Percentiles rank a stretch among this genome's conserved stretches.
These are phyloP conservation scores for Lichtheimia hyalospora DNA, from an alignment of 371 early-diverging fungal species.

Conservation along the genomic window DNA sequence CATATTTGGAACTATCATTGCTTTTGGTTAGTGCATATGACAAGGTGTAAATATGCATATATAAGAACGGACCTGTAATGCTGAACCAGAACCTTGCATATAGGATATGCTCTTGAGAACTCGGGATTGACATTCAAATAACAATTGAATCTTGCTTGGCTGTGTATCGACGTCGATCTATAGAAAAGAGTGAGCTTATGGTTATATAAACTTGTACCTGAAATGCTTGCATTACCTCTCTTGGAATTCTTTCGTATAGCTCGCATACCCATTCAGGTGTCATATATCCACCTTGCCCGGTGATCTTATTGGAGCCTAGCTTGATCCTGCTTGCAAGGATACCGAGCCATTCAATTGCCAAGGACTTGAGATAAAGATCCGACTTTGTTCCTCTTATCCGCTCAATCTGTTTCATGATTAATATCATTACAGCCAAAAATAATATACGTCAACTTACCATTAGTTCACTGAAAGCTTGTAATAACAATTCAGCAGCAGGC, in stretches of 20 bases:
- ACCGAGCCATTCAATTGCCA: conserved; percentile 82
- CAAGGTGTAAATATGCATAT: too few species aligned
- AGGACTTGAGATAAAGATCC: conserved; percentile 57
- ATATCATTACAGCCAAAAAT: neutral
- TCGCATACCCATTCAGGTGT: conserved; percentile 41
- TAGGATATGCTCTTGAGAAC: conserved; percentile 14
- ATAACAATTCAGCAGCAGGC: conserved; percentile 76
- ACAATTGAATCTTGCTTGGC: conserved; percentile 11
- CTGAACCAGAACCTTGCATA: neutral
- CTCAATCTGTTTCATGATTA: conserved; percentile 36
- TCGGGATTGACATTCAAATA: conserved; percentile 32
- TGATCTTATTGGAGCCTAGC: conserved; percentile 20
- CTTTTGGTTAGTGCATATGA: neutral
- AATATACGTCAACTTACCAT: neutral
- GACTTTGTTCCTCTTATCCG: conserved; percentile 59
- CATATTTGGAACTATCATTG: conserved; percentile 25
- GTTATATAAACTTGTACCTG: too few species aligned
- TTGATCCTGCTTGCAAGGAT: conserved; percentile 60
- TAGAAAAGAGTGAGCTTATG: neutral
- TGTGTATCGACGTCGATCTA: conserved; percentile 19
- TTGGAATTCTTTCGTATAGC: conserved; percentile 26
- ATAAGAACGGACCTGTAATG: conserved; percentile 9
- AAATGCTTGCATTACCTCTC: conserved; percentile 6
- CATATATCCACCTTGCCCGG: conserved; percentile 11
- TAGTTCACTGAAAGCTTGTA: conserved; percentile 8